Percentiles rank a stretch among this genome's conserved stretches.
phyloP scores from a whole-genome alignment of 306 rosid species.

The Mimosa bimucronata region DNA sequence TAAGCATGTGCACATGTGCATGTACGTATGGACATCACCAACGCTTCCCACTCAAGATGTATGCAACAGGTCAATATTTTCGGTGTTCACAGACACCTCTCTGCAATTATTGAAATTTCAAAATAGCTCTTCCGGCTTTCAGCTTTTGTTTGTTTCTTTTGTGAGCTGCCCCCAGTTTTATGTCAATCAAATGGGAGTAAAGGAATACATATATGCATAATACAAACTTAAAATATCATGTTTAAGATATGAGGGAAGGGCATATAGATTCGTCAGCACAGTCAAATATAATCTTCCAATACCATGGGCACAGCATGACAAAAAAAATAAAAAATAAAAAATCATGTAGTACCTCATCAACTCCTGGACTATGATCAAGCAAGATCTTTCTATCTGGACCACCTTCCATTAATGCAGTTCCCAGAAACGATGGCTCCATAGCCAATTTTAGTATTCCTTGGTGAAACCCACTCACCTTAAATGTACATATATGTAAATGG shows the following conservation, averaged over 20 bases:
- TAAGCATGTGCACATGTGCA: background rate
- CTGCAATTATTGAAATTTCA: background rate
- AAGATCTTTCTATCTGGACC: conserved; percentile 87
- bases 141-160: background rate
- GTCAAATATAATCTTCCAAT: conserved; percentile 31
- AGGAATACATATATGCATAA: background rate
- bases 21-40: background rate
- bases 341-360: conserved; percentile 71
- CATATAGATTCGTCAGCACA: conserved; percentile 1
- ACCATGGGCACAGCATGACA: conserved; percentile 5
- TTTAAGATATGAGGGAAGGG: conserved; percentile 1
- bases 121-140: conserved; percentile 7
- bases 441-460: conserved; percentile 96
- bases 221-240: background rate
- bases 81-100: conserved; percentile 4
- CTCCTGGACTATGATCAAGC: conserved; percentile 88
- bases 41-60: conserved; percentile 29
- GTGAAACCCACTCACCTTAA: conserved; percentile 86
- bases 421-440: conserved; percentile 91
- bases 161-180: background rate
- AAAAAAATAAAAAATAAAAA: no score
- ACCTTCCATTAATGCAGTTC: conserved; percentile 94
- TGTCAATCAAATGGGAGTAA: background rate
- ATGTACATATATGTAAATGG: conserved; percentile 28
- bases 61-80: background rate